phyloP scores from a whole-genome alignment of 225 moss, liverwort and hornwort species.

The Pleurozium schreberi region DNA sequence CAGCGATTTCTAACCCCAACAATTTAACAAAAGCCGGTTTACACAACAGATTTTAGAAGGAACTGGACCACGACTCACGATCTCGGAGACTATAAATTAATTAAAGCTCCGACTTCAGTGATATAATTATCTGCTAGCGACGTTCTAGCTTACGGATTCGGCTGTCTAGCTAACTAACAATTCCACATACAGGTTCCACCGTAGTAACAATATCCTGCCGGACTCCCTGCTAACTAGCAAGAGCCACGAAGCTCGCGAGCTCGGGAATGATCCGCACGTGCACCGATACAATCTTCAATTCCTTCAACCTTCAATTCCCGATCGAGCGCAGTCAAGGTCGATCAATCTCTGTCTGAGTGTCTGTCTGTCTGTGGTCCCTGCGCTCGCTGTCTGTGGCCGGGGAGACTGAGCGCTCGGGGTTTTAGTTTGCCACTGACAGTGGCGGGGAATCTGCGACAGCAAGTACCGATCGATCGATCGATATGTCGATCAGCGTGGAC shows the following conservation, averaged over 20 bases:
- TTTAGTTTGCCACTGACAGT: background rate
- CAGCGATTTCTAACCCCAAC: background rate
- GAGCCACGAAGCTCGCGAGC: no score
- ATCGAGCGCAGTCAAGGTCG: background rate
- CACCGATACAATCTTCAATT: no score
- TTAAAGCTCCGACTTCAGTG: background rate
- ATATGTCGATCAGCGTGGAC: background rate
- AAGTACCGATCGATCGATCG: background rate
- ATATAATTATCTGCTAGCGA: background rate
- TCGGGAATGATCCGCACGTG: background rate
- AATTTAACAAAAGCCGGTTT: background rate
- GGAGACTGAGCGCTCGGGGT: background rate
- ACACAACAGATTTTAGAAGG: no score
- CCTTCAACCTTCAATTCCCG: background rate
- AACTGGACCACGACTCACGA: background rate
- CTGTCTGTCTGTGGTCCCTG: background rate
- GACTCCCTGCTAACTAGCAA: background rate
- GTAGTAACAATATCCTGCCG: no score
- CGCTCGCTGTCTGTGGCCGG: background rate
- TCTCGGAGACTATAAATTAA: no score
- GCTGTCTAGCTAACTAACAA: background rate
- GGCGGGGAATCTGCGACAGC: background rate
- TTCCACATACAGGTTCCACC: background rate
- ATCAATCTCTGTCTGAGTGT: no score
- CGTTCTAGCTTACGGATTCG: background rate